phyloP scores from a whole-genome alignment of 163 green algal species.

The Scenedesmus sp. region DNA sequence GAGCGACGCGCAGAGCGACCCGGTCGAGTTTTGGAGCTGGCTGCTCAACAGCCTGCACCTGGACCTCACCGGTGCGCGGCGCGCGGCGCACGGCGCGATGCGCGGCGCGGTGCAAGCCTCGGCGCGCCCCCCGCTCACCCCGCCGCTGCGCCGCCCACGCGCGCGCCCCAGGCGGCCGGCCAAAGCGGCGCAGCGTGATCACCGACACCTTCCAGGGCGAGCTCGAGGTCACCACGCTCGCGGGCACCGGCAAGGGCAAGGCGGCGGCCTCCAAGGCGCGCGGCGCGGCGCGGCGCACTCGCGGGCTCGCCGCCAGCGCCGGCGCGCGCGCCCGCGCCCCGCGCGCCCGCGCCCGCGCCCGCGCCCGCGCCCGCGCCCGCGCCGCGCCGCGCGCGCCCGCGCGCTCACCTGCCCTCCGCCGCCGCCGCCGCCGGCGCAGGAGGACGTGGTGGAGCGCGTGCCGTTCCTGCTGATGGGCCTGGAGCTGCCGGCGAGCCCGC shows the following conservation, averaged over 20 bases:
- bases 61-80: constrained; percentile 75
- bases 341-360: too few relatives aligned
- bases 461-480: constrained; percentile 89
- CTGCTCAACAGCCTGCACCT: constrained; percentile 94
- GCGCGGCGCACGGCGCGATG: neutral
- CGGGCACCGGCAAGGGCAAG: constrained; percentile 75
- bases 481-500: constrained; percentile 90
- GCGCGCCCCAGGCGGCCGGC: constrained; percentile 68
- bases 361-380: too few relatives aligned
- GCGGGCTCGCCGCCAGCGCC: neutral
- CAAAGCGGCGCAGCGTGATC: constrained; percentile 86
- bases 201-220: constrained; percentile 93
- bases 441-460: constrained; percentile 68
- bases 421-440: neutral
- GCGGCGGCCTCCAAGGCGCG: constrained; percentile 42
- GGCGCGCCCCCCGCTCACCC: neutral
- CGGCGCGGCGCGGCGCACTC: too few relatives aligned
- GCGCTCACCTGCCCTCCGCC: neutral
- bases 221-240: constrained; percentile 90
- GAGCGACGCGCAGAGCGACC: constrained; percentile 75
- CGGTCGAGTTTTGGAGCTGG: constrained; percentile 76
- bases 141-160: neutral
- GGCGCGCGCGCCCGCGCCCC: neutral
- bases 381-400: neutral
- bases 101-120: neutral